Evolutionary conservation across 345 rosid species (phyloP), one percentile per base, ranked within the genome.

Genomic region (Cardamine chenopodiifolia): DNA sequence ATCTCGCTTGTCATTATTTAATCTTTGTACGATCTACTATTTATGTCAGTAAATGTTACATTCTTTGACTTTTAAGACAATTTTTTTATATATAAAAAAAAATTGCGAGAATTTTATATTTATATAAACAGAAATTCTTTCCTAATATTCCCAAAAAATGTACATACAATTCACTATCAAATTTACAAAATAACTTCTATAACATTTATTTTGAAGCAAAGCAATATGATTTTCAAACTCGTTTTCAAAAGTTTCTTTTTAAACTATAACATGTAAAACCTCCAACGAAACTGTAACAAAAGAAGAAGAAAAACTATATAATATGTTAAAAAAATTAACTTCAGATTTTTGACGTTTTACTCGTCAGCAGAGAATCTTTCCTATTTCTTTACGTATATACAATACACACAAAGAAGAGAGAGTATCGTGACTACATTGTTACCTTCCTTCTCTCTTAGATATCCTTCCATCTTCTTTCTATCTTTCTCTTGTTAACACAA

Each of bases 341-440:
- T 59, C 0, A 52, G 65, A 53, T 53, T 70, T 70, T 70, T 64
- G 71, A 70, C 80, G 71, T 77, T 63, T 47, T 77, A 29, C 44
- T 47, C 55, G 61, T 44, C 47, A 77, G 61, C 59, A 62, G 70
- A 64, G 80, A 77, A 77, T 77, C 80, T 77, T 77, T 70, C 53
- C 26, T 28, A 77, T 70, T 64, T 70, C 52, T 56, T 37, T 56
- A 77, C 35, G 11, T 32, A 55, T n/a, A 76, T 44, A 13, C 70
- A 62, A 76, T 44, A 13, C 70, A 62, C 65, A 52, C 49, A n/a
- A 14, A 22, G 71, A 55, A 48, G 45, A 55, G 37, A 54, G 50
- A 67, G n/a, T 60, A 49, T 75, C 53, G 25, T 66, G 57, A 62
- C 18, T 26, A 39, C 11, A 62, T 50, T 5, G 15, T 57, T 11